Base-by-base conservation (phyloP, 257 asterid species). In the Salvia miltiorrhiza region DNA sequence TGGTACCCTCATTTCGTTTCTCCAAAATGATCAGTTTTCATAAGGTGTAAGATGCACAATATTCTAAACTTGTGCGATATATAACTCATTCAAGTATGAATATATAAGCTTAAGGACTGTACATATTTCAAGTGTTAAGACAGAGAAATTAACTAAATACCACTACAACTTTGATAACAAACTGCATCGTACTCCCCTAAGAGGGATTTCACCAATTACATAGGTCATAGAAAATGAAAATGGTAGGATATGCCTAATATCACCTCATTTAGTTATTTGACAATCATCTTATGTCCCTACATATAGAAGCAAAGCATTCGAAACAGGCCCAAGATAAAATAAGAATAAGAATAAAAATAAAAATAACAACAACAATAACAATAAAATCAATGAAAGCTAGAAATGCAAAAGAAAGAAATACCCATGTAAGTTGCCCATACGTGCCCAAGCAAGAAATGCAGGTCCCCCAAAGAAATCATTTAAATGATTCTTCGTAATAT, bases 401-500 rank as follows among this genome's bases (percentile, higher is more conserved):
- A 53, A 35, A 30, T 20, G 24, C 48, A 49, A 68, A 50, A 62
- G 71, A 54, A 73, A 59, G 71, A 72, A 7, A 69, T 12, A 24
- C 99, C 90, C 84, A 65, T 93, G 99, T 67, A 93, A 84, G 81
- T 93, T 93, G 39, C 97, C 99, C 96, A 93, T 88, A 78, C 99
- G 99, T 72, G 97, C 99, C 99, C 99, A 93, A 67, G 97, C 97
- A 81, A 93, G 97, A 81, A 90, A 93, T 35, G 97, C 96, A 68
- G 99, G 99, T 76, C 99, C 99, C 57, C 99, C 97, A 74, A 93
- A 93, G 89, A 90, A 93, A 79, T 81, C 76, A 69, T 82, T 73
- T 79, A 93, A 78, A 55, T 88, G 96, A 48, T 78, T 76, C 64
- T 79, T 73, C 50, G 88, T 78, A 69, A 93, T 81, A 82, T 90